A percentile compares a stretch with the other conserved stretches of the same genome.
Evolutionary conservation across 2,329 filamentous ascomycete species (phyloP).

Genomic region (Trichoderma lentiforme): DNA sequence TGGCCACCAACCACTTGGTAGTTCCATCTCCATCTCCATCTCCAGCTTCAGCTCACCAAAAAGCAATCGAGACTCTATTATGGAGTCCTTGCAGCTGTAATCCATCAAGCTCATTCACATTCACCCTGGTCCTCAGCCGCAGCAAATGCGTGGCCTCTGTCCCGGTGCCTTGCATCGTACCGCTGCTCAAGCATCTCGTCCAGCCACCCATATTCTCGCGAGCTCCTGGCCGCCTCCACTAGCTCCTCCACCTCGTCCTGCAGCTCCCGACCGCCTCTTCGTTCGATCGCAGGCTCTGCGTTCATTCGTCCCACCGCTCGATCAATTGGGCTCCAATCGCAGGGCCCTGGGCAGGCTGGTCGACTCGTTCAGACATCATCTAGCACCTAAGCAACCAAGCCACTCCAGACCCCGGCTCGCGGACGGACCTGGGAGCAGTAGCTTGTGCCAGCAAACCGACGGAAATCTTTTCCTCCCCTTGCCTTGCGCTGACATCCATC

Average conservation of each 20-base stretch:
- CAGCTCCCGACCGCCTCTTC: conserved; percentile 20
- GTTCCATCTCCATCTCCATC: not conserved
- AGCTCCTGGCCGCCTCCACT: conserved; percentile 15
- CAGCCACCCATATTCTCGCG: conserved; percentile 20
- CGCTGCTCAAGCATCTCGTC: conserved; percentile 15
- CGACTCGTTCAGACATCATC: conserved; percentile 1
- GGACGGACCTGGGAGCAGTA: conserved; percentile 6
- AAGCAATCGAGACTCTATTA: not conserved
- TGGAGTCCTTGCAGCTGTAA: not conserved
- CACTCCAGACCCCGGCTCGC: conserved; percentile 11
- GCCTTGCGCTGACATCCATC: not conserved
- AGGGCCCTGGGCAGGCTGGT: not conserved
- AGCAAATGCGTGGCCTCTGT: conserved; percentile 15
- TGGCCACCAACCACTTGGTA: not conserved
- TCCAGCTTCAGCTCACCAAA: not conserved
- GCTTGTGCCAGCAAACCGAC: conserved; percentile 16
- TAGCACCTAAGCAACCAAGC: conserved; percentile 1
- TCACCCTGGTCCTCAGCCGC: conserved; percentile 11
- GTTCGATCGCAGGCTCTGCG: conserved; percentile 7
- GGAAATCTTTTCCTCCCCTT: conserved; percentile 2
- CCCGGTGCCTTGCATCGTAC: conserved; percentile 19
- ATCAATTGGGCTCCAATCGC: conserved; percentile 13
- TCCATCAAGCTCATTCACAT: not conserved
- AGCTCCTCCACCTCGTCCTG: conserved; percentile 18
- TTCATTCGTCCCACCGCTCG: conserved; percentile 5